These are phyloP conservation scores for Strigomonas oncopelti DNA, from an alignment of 208 protist genomes.

Conservation along the genomic window DNA sequence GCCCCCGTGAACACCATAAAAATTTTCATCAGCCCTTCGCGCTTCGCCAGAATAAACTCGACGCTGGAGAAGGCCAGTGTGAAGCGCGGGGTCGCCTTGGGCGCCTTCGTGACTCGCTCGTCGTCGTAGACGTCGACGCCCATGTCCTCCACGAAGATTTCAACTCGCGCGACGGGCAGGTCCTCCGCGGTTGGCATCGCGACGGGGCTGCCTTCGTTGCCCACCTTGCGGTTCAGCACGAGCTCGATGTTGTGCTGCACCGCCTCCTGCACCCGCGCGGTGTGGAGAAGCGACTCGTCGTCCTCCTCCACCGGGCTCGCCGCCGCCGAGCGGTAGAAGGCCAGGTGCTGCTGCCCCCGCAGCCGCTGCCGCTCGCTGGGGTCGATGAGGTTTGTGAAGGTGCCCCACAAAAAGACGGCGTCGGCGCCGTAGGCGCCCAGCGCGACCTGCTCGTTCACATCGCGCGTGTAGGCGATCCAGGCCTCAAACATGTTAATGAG, in stretches of 20 bases:
- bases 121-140: conserved; percentile 73
- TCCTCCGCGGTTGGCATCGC: conserved; percentile 20
- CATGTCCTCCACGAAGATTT: conserved; percentile 56
- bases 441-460: conserved; percentile 1
- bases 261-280: neutral
- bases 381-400: neutral
- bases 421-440: neutral
- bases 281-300: neutral
- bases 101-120: conserved; percentile 30
- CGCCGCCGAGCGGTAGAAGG: neutral
- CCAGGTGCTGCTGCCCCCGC: neutral
- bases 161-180: conserved; percentile 44
- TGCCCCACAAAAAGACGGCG: neutral
- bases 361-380: neutral
- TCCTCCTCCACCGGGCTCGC: neutral
- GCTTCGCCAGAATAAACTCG: conserved; percentile 55
- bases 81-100: conserved; percentile 40
- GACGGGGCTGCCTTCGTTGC: conserved; percentile 3
- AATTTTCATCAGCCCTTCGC: conserved; percentile 39
- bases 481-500: conserved; percentile 72
- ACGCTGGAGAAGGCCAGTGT: conserved; percentile 33
- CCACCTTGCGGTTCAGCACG: neutral
- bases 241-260: neutral
- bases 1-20: conserved; percentile 46
- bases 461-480: conserved; percentile 39